These are phyloP conservation scores for Crotalaria pallida DNA, from an alignment of 306 rosid species.

Conservation along the genomic window DNA sequence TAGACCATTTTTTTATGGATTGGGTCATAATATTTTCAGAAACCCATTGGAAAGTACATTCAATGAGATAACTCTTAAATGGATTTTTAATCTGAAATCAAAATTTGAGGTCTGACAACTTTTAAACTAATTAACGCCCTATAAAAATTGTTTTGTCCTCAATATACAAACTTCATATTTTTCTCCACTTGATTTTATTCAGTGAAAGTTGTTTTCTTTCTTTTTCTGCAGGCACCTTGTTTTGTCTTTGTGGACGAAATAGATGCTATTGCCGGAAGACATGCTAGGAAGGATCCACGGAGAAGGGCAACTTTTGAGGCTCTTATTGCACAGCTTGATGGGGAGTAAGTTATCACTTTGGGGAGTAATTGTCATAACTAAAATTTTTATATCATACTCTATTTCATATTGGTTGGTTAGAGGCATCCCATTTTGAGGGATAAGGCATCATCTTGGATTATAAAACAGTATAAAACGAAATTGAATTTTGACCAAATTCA, in stretches of 20 bases:
- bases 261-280: constrained; percentile 98
- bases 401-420: not conserved
- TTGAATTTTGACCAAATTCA: not conserved
- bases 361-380: not conserved
- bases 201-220: not conserved
- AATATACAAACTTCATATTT: not conserved
- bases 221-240: constrained; percentile 71
- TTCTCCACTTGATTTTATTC: not conserved
- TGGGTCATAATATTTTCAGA: not conserved
- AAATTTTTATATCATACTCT: not conserved
- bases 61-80: not conserved
- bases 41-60: not conserved
- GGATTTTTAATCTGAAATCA: not conserved
- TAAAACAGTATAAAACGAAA: not conserved
- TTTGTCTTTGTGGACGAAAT: constrained; percentile 97
- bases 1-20: not conserved
- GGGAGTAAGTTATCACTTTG: constrained; percentile 66
- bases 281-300: constrained; percentile 85
- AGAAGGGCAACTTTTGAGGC: constrained; percentile 96
- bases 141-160: not conserved
- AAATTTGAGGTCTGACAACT: not conserved
- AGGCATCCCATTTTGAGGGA: not conserved
- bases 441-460: not conserved
- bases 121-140: not conserved
- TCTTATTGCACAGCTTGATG: constrained; percentile 87